phyloP scores from a whole-genome alignment of 2,329 filamentous ascomycete genomes.

The Zarea fungicola region DNA sequence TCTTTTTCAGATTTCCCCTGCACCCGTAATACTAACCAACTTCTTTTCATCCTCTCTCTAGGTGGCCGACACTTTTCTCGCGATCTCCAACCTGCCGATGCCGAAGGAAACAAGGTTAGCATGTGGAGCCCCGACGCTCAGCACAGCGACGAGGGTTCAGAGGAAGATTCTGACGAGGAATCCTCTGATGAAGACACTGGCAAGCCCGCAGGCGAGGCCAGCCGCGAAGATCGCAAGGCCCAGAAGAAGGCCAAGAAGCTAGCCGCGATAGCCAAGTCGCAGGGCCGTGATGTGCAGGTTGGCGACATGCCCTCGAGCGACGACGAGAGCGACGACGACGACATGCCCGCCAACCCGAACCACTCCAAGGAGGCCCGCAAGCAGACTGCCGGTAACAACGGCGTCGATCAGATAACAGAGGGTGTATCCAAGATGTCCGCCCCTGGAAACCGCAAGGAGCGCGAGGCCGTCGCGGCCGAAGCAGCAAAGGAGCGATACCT shows the following conservation, averaged over 20 bases:
- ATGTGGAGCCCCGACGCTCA: slow-evolving; percentile 70
- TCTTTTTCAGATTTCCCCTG: background rate
- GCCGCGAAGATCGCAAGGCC: slow-evolving; percentile 80
- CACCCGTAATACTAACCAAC: slow-evolving; percentile 18
- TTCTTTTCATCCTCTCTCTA: slow-evolving; percentile 36
- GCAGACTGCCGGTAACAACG: slow-evolving; percentile 38
- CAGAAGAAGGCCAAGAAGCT: slow-evolving; percentile 88
- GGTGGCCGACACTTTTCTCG: slow-evolving; percentile 95
- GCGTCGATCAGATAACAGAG: slow-evolving; percentile 47
- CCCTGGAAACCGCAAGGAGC: slow-evolving; percentile 46
- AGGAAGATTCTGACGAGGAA: slow-evolving; percentile 46
- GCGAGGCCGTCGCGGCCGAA: slow-evolving; percentile 76
- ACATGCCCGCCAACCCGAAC: slow-evolving; percentile 86
- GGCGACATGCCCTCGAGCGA: slow-evolving; percentile 80
- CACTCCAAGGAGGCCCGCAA: slow-evolving; percentile 71
- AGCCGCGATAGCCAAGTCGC: slow-evolving; percentile 74
- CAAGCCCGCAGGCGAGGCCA: slow-evolving; percentile 38
- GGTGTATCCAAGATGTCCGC: slow-evolving; percentile 51
- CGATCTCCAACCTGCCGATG: slow-evolving; percentile 80
- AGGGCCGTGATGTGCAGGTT: slow-evolving; percentile 65
- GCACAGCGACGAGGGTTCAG: slow-evolving; percentile 43
- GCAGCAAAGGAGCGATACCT: slow-evolving; percentile 86
- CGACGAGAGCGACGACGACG: slow-evolving; percentile 47
- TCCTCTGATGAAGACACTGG: slow-evolving; percentile 46
- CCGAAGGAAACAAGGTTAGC: slow-evolving; percentile 80